A percentile compares a stretch with the other conserved stretches of the same genome.
Evolutionary conservation across 202 grass and related monocot genomes (phyloP).

Genomic region (Cymbopogon flexuosus): DNA sequence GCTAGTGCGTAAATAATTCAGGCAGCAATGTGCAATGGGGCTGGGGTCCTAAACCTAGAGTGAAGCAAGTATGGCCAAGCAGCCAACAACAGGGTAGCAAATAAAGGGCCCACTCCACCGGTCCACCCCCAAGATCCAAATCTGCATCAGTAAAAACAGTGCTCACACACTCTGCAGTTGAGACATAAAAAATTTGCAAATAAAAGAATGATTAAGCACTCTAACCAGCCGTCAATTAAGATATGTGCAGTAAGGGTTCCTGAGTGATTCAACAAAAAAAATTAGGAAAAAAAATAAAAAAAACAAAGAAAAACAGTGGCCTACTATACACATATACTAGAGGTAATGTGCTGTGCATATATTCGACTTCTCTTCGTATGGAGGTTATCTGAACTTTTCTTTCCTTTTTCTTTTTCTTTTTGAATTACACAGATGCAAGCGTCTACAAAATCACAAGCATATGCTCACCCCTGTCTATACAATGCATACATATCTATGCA

Average conservation of each 20-base stretch:
- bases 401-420: too few species aligned
- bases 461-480: too few species aligned
- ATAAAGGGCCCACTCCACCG: background rate
- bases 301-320: too few species aligned
- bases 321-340: too few species aligned
- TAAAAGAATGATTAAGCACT: background rate
- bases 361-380: too few species aligned
- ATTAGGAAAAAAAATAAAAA: too few species aligned
- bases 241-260: background rate
- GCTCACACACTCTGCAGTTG: background rate
- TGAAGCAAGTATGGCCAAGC: background rate
- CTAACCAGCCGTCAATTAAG: background rate
- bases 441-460: too few species aligned
- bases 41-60: background rate
- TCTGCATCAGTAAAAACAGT: slow-evolving; percentile 7
- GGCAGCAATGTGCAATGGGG: slow-evolving; percentile 11
- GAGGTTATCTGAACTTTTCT: too few species aligned
- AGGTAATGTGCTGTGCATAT: too few species aligned
- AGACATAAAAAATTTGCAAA: slow-evolving; percentile 4
- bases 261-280: too few species aligned
- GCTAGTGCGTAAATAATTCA: background rate
- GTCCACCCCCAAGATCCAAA: slow-evolving; percentile 32
- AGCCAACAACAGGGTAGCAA: slow-evolving; percentile 6
- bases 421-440: too few species aligned
- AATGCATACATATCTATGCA: too few species aligned